Evolutionary conservation across 176 grass and related monocot genomes (phyloP), one percentile per base, ranked within the genome.

Genomic region (Echinochloa phyllopogon): DNA sequence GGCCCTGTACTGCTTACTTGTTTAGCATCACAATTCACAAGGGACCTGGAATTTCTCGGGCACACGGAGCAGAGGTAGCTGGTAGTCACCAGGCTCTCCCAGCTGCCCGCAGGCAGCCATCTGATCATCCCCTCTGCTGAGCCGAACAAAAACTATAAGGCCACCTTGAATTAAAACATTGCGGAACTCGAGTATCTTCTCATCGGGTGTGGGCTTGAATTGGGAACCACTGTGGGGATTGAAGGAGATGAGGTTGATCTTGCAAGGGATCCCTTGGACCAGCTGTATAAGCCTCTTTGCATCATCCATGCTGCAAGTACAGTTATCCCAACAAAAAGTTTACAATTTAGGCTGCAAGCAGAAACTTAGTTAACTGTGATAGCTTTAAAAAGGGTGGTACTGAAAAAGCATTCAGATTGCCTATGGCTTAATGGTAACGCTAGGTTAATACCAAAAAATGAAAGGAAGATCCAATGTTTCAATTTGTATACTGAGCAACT

Each of bases 231-330:
- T 49, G 67, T 99, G 96, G 65, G 93, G 91, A 52, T 96, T 99
- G 86, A 94, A 99, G 50, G 96, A 94, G 51, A 96, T 94, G 60
- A 99, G 89, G 74, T 94, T 99, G 73, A 99, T 92, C 89, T 96
- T 94, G 88, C 94, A 96, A 83, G 96, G 91, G 72, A 99, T 99
- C 37, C 86, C 88, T 6, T 23, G 52, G 71, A 94, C 91, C 0
- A 99, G 88, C 41, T 94, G 85, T 82, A 84, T 86, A 77, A 94
- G 91, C 82, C 96, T 92, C 91, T 92, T 92, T 0, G 94, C 91
- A 70, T 99, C 94, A 45, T 99, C 96, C 61, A 84, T 60, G 11
- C 90, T 96, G 90, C 44, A 71, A 86, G 63, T 40, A 87, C 39
- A 66, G 52, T 56, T 65, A 82, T 87, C 45, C n/a, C 17, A 87